A percentile compares a stretch with the other conserved stretches of the same genome.
These are phyloP conservation scores for Gossypium rotundifolium DNA, from an alignment of 345 rosid species.

Conservation along the genomic window DNA sequence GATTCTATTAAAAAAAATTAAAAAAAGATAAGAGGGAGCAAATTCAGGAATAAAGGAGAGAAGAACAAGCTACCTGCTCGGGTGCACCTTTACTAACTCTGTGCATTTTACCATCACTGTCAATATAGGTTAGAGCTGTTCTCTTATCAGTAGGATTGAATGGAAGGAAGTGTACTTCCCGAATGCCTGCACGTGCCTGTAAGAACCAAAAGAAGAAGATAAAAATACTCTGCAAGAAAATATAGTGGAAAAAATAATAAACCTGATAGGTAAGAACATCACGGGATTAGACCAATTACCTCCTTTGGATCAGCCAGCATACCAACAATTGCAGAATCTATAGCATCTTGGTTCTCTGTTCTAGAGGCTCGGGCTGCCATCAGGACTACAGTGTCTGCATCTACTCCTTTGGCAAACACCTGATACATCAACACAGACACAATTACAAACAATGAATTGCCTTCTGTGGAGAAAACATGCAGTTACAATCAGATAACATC, in stretches of 20 bases:
- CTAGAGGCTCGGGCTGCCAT: slow-evolving; percentile 99
- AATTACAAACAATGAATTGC: slow-evolving; percentile 17
- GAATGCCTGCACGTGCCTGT: slow-evolving; percentile 96
- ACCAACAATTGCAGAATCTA: slow-evolving; percentile 92
- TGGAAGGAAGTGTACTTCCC: slow-evolving; percentile 92
- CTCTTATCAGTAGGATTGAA: slow-evolving; percentile 98
- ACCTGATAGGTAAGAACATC: background rate
- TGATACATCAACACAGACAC: slow-evolving; percentile 23
- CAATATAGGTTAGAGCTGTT: slow-evolving; percentile 84
- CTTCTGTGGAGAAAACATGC: background rate
- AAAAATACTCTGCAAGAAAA: background rate
- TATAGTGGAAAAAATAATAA: background rate
- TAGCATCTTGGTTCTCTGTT: slow-evolving; percentile 92
- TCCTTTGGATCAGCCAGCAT: slow-evolving; percentile 98
- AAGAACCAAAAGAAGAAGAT: slow-evolving; percentile 7
- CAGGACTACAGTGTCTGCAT: slow-evolving; percentile 74
- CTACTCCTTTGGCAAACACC: slow-evolving; percentile 92
- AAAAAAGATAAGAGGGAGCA: background rate
- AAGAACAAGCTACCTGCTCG: slow-evolving; percentile 62
- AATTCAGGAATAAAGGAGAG: background rate
- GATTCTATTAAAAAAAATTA: background rate
- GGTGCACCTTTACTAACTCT: slow-evolving; percentile 99
- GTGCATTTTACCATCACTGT: slow-evolving; percentile 76
- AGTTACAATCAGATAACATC: slow-evolving; percentile 3
- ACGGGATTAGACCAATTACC: slow-evolving; percentile 29